phyloP scores from a whole-genome alignment of 2,329 filamentous ascomycete genomes.

The Periconia sp. region DNA sequence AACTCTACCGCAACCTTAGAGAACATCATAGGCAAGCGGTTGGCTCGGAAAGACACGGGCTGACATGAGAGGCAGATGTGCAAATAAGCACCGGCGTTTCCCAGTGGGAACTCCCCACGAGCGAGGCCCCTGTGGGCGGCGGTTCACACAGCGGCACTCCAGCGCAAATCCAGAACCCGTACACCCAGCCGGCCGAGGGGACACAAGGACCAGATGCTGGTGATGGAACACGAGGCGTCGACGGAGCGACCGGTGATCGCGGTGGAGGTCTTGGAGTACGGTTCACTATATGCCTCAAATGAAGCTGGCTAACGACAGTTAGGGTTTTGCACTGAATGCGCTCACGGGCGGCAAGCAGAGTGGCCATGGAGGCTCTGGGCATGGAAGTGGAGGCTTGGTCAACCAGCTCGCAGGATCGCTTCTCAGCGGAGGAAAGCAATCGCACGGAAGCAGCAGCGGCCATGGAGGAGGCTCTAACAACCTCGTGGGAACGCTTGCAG shows the following conservation, averaged over 20 bases:
- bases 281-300: constrained; percentile 6
- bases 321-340: constrained; percentile 68
- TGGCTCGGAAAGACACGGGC: neutral
- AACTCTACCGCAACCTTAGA: neutral
- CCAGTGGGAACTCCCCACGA: constrained; percentile 75
- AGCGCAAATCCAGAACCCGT: constrained; percentile 63
- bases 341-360: constrained; percentile 50
- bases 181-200: constrained; percentile 60
- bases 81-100: constrained; percentile 74
- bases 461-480: constrained; percentile 45
- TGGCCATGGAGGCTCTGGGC: constrained; percentile 34
- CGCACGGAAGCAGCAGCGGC: constrained; percentile 34
- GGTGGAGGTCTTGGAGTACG: constrained; percentile 68
- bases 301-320: constrained; percentile 27
- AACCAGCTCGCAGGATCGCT: constrained; percentile 63
- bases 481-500: constrained; percentile 63
- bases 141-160: constrained; percentile 57
- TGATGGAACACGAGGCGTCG: constrained; percentile 58
- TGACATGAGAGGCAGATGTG: constrained; percentile 52
- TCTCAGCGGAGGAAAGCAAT: constrained; percentile 44
- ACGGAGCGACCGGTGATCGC: constrained; percentile 61
- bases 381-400: constrained; percentile 47
- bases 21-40: too few species aligned
- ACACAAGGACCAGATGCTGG: constrained; percentile 31
- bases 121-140: constrained; percentile 67